Evolutionary conservation across 2,329 filamentous ascomycete genomes (phyloP), one percentile per base, ranked within the genome.

Genomic region (Xylariaceae sp.): DNA sequence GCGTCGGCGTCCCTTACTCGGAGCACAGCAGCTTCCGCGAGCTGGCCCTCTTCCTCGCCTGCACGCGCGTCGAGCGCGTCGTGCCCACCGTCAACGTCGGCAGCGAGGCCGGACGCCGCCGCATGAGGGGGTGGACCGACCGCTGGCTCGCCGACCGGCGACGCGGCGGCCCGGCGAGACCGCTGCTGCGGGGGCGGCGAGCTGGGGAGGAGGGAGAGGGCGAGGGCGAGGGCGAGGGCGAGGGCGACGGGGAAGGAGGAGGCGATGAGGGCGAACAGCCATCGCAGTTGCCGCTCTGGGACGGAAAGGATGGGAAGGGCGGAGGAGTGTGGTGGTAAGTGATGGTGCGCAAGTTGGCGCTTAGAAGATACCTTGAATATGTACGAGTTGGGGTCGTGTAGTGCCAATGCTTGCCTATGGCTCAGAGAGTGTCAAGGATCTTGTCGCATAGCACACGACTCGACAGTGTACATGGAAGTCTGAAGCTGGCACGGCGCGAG

Each of bases 1-100:
- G 88, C 56, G 94, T 93, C 47, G 89, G 87, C 1, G 92, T 96
- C 2, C 92, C 92, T 2, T 98, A 98, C 56, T 89, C 82, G 32
- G 92, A 98, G 63, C 92, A 98, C 57, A 92, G 84, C 57, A 93
- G 85, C 41, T 98, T 98, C 54, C 72, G 90, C 25, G 92, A 98
- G 65, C 60, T 98, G 53, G 90, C 87, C 1, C 81, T 96, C 73
- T 98, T 98, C 54, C 76, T 90, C 46, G 92, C 92, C 68, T 76
- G 81, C 14, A 57, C 98, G 56, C 67, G 84, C 36, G 93, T 98
- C 44, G 88, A 90, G 43, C 85, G 81, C 59, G 75, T 98, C 5
- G 82, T 98, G 12, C 92, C 92, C 0, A 98, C 92, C 0, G 92
- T 98, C 3, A 96, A 98, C 37, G 72, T 81, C 1, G 76, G 75